phyloP scores from a whole-genome alignment of 2,329 filamentous ascomycete genomes.

The Coniosporium tulheliwenetii region DNA sequence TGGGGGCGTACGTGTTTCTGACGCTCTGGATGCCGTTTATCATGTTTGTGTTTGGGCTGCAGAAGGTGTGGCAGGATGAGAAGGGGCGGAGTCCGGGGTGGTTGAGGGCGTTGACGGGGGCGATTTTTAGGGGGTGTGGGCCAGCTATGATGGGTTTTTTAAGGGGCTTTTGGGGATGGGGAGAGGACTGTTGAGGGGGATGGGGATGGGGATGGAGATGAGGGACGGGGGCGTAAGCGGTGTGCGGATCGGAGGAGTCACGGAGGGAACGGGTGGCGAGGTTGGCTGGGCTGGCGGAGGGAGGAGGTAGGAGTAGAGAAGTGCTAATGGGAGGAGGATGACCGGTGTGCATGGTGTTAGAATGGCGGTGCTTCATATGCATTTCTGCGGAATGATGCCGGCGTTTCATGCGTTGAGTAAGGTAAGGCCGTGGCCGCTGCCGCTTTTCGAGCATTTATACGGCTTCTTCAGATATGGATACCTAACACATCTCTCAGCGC shows the following conservation, averaged over 20 bases:
- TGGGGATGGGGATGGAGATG: slow-evolving; percentile 3
- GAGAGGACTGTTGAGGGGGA: slow-evolving; percentile 42
- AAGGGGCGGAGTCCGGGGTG: slow-evolving; percentile 54
- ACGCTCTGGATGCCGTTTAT: slow-evolving; percentile 43
- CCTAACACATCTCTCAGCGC: too few species aligned
- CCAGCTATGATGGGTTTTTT: slow-evolving; percentile 46
- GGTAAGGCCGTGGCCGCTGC: too few species aligned
- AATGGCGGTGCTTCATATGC: too few species aligned
- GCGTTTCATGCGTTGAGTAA: too few species aligned
- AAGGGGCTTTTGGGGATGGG: slow-evolving; percentile 69
- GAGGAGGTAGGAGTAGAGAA: background rate
- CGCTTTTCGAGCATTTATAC: too few species aligned
- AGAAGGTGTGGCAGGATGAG: slow-evolving; percentile 41
- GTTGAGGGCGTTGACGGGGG: slow-evolving; percentile 38
- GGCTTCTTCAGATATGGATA: too few species aligned
- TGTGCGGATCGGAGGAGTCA: background rate
- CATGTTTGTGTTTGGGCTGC: slow-evolving; percentile 33
- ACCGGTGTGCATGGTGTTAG: too few species aligned
- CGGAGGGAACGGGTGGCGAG: too few species aligned
- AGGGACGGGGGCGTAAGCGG: background rate
- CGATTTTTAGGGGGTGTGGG: slow-evolving; percentile 46
- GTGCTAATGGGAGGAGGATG: too few species aligned
- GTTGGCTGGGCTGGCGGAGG: slow-evolving; percentile 1
- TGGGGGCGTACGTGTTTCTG: slow-evolving; percentile 51
- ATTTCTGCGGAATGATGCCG: too few species aligned